phyloP scores from a whole-genome alignment of 345 rosid species.

The Turritis glabra region DNA sequence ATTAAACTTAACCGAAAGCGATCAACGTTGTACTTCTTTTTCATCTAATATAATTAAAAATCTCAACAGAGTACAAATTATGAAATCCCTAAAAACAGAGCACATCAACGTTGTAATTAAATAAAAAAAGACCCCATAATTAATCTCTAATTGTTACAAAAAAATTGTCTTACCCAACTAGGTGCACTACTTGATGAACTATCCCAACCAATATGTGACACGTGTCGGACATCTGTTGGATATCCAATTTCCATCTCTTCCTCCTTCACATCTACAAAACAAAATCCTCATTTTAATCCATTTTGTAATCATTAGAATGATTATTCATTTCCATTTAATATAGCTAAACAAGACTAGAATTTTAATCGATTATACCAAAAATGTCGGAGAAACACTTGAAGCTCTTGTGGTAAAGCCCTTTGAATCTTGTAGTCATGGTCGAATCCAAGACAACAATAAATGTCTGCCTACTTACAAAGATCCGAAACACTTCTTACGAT shows the following conservation, averaged over 20 bases:
- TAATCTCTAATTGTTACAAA: neutral
- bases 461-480: neutral
- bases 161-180: slow-evolving; percentile 68
- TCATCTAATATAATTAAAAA: neutral
- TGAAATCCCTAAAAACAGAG: neutral
- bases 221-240: slow-evolving; percentile 94
- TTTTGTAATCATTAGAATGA: neutral
- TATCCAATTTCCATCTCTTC: slow-evolving; percentile 91
- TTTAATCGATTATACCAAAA: slow-evolving; percentile 49
- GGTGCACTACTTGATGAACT: slow-evolving; percentile 72
- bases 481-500: neutral
- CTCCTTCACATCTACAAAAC: slow-evolving; percentile 49
- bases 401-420: slow-evolving; percentile 71
- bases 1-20: neutral
- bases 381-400: slow-evolving; percentile 81
- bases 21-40: neutral
- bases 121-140: neutral
- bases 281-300: slow-evolving; percentile 19
- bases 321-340: neutral
- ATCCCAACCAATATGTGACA: slow-evolving; percentile 96
- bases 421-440: slow-evolving; percentile 75
- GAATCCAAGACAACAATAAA: slow-evolving; percentile 12
- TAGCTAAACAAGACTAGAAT: neutral
- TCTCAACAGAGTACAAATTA: neutral
- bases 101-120: neutral